Evolutionary conservation across 306 rosid genomes (phyloP).

Genomic region (Cajanus cajan): DNA sequence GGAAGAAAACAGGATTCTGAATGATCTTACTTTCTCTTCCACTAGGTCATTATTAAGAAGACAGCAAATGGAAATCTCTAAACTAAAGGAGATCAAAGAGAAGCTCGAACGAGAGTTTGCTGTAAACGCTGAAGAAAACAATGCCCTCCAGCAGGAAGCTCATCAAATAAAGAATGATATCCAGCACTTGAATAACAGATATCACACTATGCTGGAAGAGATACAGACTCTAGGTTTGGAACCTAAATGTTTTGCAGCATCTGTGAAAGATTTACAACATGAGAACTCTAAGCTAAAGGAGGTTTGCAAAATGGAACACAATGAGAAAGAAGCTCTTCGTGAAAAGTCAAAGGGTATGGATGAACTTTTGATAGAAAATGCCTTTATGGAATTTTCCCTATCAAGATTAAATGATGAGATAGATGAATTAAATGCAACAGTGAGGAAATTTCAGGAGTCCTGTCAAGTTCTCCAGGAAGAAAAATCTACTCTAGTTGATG

Average conservation of each 20-base stretch:
- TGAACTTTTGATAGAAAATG: conserved; percentile 58
- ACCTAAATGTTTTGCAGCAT: conserved; percentile 59
- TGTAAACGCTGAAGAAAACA: conserved; percentile 57
- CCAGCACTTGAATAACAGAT: conserved; percentile 53
- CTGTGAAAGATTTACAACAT: conserved; percentile 67
- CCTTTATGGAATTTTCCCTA: conserved; percentile 57
- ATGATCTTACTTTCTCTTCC: conserved; percentile 55
- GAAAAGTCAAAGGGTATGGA: conserved; percentile 70
- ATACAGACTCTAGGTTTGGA: conserved; percentile 65
- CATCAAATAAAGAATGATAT: conserved; percentile 64
- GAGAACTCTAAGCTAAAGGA: conserved; percentile 69
- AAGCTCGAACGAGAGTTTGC: conserved; percentile 72
- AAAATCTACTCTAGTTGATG: conserved; percentile 61
- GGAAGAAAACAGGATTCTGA: conserved; percentile 65
- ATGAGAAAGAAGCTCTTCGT: conserved; percentile 61
- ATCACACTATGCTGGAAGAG: conserved; percentile 69
- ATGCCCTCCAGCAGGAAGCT: conserved; percentile 57
- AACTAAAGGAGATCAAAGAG: conserved; percentile 80
- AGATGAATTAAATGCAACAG: conserved; percentile 54
- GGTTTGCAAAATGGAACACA: conserved; percentile 49
- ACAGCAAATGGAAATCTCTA: conserved; percentile 69
- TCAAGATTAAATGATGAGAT: conserved; percentile 56
- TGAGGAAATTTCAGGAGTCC: conserved; percentile 55
- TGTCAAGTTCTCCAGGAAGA: conserved; percentile 73
- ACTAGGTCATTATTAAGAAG: conserved; percentile 42